Evolutionary conservation across 2,329 filamentous ascomycete species (phyloP).

Genomic region (Aspergillus bombycis): DNA sequence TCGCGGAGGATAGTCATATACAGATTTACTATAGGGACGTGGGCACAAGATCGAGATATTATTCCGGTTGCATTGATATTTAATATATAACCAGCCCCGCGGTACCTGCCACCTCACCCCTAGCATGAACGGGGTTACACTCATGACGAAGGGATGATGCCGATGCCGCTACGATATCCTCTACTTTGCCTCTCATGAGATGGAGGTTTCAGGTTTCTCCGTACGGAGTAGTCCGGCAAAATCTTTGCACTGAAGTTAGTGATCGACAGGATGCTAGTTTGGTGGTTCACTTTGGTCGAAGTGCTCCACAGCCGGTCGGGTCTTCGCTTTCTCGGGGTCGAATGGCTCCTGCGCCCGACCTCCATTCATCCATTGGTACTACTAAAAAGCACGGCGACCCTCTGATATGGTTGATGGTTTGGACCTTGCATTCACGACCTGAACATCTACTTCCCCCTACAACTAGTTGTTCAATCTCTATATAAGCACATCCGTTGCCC

Average conservation of each 20-base stretch:
- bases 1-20: not conserved
- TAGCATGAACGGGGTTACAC: not conserved
- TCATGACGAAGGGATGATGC: constrained; percentile 4
- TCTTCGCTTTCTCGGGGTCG: not conserved
- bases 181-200: not conserved
- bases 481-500: not conserved
- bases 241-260: constrained; percentile 2
- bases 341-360: not conserved
- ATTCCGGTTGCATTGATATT: not conserved
- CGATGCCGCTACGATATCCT: too few species aligned
- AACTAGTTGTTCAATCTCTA: not conserved
- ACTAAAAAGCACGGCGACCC: not conserved
- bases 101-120: not conserved
- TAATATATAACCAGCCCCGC: not conserved
- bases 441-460: not conserved
- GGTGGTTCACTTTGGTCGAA: not conserved
- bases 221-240: not conserved
- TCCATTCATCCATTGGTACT: not conserved
- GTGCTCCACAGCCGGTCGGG: constrained; percentile 2
- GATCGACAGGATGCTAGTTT: constrained; percentile 11
- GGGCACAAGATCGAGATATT: not conserved
- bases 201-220: not conserved
- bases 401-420: not conserved
- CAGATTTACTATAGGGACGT: not conserved
- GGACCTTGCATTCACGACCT: not conserved